Evolutionary conservation across 257 asterid species (phyloP).

Genomic region (Ilex aquifolium): DNA sequence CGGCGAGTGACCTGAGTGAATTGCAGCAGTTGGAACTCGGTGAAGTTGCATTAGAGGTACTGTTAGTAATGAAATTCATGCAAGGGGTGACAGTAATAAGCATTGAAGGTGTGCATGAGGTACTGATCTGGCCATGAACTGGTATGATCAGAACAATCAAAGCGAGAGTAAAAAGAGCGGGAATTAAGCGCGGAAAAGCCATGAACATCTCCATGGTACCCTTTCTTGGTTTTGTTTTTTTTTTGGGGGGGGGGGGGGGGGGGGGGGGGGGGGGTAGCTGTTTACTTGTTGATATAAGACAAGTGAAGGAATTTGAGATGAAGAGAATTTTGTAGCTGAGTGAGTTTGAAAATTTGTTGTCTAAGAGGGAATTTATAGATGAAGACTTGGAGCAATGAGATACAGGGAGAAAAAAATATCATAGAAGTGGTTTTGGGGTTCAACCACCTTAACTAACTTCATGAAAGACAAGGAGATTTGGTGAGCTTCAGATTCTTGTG

Average conservation of each 20-base stretch:
- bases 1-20: background rate
- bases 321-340: background rate
- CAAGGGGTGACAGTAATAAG: background rate
- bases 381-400: too few relatives aligned
- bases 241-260: too few relatives aligned
- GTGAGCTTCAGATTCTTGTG: too few relatives aligned
- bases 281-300: too few relatives aligned
- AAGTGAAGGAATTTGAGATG: background rate
- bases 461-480: too few relatives aligned
- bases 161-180: background rate
- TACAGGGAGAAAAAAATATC: too few relatives aligned
- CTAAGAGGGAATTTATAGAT: too few relatives aligned
- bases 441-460: too few relatives aligned
- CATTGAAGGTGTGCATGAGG: background rate
- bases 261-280: too few relatives aligned
- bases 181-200: background rate
- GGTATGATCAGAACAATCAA: background rate
- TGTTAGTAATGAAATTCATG: background rate
- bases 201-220: background rate
- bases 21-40: background rate
- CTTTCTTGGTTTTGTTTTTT: too few relatives aligned
- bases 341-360: too few relatives aligned
- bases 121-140: background rate
- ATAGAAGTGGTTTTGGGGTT: too few relatives aligned
- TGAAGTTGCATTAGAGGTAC: background rate